Evolutionary conservation across 768 basidiomycete genomes (phyloP).

Genomic region (Trametes cinnabarina): DNA sequence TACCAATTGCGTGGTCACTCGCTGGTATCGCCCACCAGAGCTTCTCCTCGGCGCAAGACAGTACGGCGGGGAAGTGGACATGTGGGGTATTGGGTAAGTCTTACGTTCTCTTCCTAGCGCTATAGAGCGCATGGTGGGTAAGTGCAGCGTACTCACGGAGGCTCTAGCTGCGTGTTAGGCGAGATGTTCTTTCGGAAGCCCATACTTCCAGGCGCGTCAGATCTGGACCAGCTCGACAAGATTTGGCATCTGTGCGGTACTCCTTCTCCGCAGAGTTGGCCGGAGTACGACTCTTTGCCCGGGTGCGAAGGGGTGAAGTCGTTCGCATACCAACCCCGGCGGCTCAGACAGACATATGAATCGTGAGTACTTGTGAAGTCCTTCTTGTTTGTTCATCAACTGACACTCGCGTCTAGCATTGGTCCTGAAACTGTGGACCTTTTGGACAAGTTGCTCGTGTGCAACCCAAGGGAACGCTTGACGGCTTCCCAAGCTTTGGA

Average conservation of each 20-base stretch:
- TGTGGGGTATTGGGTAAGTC: constrained; percentile 94
- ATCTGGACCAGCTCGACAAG: constrained; percentile 87
- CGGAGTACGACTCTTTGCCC: constrained; percentile 69
- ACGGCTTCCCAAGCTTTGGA: constrained; percentile 86
- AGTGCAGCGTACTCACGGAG: not conserved
- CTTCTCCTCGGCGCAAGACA: constrained; percentile 83
- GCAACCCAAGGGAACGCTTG: constrained; percentile 80
- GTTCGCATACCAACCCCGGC: constrained; percentile 52
- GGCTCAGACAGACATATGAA: constrained; percentile 56
- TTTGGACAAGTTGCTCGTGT: constrained; percentile 74
- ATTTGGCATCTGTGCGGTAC: constrained; percentile 91
- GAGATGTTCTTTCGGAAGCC: constrained; percentile 92
- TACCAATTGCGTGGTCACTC: constrained; percentile 92
- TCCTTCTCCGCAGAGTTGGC: constrained; percentile 81
- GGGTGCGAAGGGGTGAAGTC: constrained; percentile 78
- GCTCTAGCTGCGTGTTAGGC: constrained; percentile 81
- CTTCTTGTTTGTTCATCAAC: not conserved
- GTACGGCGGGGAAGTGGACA: constrained; percentile 93
- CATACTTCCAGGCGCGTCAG: constrained; percentile 83
- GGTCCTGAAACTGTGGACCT: constrained; percentile 76
- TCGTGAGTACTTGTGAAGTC: constrained; percentile 46
- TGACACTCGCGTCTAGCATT: constrained; percentile 43
- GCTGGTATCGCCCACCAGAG: constrained; percentile 95
- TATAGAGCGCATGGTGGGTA: not conserved
- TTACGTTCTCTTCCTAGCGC: not conserved